Conservation (phyloP, 2,329 filamentous ascomycete species). For the Sporothrix pallida region DNA sequence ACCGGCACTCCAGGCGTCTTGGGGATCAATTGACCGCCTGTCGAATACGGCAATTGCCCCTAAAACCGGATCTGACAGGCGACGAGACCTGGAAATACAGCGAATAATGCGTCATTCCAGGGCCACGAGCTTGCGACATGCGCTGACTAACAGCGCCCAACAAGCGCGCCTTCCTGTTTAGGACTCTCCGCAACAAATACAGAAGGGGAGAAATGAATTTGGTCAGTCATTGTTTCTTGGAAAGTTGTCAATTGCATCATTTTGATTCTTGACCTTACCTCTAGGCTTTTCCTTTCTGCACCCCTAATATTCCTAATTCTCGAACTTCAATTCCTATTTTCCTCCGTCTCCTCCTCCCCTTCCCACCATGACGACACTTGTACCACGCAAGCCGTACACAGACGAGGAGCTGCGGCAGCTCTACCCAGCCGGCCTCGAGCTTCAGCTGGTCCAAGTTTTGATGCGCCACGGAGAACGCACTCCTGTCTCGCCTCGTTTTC, state of each 20-base stretch:
- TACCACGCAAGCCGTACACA: slow-evolving; percentile 77
- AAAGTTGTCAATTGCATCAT: slow-evolving; percentile 13
- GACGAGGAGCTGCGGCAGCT: slow-evolving; percentile 78
- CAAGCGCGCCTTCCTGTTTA: slow-evolving; percentile 16
- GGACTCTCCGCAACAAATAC: slow-evolving; percentile 8
- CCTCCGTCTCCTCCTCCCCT: neutral
- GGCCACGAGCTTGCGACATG: slow-evolving; percentile 11
- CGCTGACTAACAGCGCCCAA: slow-evolving; percentile 15
- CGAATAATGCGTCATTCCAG: slow-evolving; percentile 26
- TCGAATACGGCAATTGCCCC: neutral
- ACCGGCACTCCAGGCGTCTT: neutral
- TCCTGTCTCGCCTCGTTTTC: slow-evolving; percentile 85
- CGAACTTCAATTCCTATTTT: neutral
- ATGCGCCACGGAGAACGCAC: slow-evolving; percentile 82
- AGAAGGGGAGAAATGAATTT: neutral
- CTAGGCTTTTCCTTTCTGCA: neutral
- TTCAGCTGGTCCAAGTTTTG: slow-evolving; percentile 88
- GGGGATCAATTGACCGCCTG: neutral
- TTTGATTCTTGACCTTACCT: neutral
- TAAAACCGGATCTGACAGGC: slow-evolving; percentile 11
- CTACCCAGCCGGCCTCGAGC: slow-evolving; percentile 79
- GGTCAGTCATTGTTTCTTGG: neutral
- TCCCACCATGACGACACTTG: slow-evolving; percentile 75
- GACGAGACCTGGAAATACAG: slow-evolving; percentile 4
- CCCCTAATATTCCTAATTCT: neutral